Evolutionary conservation across 140 eudicot species (phyloP).

Genomic region (Stevia rebaudiana): DNA sequence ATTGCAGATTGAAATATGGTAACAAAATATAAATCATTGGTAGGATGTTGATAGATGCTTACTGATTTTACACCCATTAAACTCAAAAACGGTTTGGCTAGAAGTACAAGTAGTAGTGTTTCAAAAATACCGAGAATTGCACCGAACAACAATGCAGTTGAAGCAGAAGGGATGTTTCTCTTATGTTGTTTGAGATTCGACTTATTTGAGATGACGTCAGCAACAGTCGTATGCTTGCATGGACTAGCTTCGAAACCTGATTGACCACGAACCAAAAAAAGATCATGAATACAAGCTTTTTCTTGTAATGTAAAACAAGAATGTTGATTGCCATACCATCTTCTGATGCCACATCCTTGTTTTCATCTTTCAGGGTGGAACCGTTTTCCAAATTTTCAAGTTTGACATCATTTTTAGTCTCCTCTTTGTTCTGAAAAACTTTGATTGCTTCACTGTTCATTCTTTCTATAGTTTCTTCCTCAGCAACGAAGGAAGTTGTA

Average conservation of each 20-base stretch:
- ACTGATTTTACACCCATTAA: slow-evolving; percentile 84
- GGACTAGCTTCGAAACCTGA: slow-evolving; percentile 21
- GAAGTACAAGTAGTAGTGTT: slow-evolving; percentile 46
- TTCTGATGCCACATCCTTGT: slow-evolving; percentile 19
- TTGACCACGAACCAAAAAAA: background rate
- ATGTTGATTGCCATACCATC: slow-evolving; percentile 15
- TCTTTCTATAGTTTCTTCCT: slow-evolving; percentile 53
- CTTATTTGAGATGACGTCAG: background rate
- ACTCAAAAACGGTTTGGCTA: slow-evolving; percentile 48
- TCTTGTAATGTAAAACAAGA: background rate
- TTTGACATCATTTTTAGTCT: slow-evolving; percentile 18
- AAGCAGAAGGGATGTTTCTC: slow-evolving; percentile 73
- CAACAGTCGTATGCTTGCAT: slow-evolving; percentile 13
- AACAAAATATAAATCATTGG: background rate
- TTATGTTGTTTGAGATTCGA: slow-evolving; percentile 28
- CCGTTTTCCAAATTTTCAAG: slow-evolving; percentile 32
- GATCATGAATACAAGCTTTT: background rate
- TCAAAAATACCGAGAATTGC: slow-evolving; percentile 65
- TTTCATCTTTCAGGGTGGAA: slow-evolving; percentile 1
- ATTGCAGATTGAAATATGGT: background rate
- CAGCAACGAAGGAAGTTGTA: slow-evolving; percentile 72
- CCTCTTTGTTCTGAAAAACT: slow-evolving; percentile 13
- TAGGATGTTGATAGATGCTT: slow-evolving; percentile 23
- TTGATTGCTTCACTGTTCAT: slow-evolving; percentile 19
- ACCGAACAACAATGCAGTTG: slow-evolving; percentile 71